Evolutionary conservation across 1,284 basidiomycete genomes (phyloP).

Genomic region (Mycosarcoma mackinlayi): DNA sequence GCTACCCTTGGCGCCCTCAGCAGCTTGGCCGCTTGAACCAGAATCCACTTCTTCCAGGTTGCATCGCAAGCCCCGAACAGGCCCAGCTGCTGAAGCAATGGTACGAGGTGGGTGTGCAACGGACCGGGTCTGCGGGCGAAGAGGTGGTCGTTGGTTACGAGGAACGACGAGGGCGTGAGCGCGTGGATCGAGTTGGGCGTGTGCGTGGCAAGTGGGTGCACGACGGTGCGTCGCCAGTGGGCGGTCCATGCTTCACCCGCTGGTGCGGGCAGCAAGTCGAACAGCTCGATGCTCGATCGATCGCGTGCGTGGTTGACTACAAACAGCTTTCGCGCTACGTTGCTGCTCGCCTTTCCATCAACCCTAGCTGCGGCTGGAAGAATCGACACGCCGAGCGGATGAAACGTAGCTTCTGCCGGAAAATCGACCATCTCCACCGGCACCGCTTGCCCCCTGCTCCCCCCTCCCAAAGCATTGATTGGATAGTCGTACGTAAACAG

Average conservation of each 20-base stretch:
- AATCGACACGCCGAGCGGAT: conserved; percentile 38
- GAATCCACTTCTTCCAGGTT: neutral
- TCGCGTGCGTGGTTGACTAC: conserved; percentile 32
- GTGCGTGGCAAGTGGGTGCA: conserved; percentile 43
- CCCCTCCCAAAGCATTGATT: neutral
- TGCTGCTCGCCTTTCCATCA: too few relatives aligned
- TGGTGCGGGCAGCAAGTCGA: conserved; percentile 5
- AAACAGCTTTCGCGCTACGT: conserved; percentile 7
- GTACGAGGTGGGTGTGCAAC: conserved; percentile 1
- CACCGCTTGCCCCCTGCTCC: neutral
- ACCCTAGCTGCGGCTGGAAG: neutral
- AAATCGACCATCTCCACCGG: conserved; percentile 20
- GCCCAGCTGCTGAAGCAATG: conserved; percentile 2
- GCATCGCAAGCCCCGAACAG: too few relatives aligned
- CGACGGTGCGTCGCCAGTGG: conserved; percentile 14
- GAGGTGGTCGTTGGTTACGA: conserved; percentile 77
- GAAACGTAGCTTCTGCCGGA: conserved; percentile 19
- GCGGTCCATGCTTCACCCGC: conserved; percentile 14
- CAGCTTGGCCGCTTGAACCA: neutral
- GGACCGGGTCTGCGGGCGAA: conserved; percentile 73
- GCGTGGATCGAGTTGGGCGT: conserved; percentile 76
- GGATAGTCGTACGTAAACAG: conserved; percentile 31
- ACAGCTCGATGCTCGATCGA: conserved; percentile 26
- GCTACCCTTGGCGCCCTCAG: conserved; percentile 2
- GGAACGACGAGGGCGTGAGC: conserved; percentile 75